A percentile compares a stretch with the other conserved stretches of the same genome.
Evolutionary conservation across 148 eudicot species (phyloP).

Genomic region (Vaccinium myrtillus): DNA sequence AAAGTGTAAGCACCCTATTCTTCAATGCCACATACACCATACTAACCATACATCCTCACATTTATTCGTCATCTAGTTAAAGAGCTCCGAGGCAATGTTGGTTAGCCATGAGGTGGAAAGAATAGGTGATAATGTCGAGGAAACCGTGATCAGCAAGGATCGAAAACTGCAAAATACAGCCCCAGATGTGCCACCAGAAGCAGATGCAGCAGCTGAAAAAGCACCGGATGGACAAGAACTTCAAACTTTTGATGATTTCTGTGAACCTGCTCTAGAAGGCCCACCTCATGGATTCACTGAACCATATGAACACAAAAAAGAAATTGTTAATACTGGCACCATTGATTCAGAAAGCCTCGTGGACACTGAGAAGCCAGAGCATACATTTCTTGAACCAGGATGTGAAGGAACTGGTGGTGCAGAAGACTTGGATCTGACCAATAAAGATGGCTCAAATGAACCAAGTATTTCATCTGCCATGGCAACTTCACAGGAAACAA

Average conservation of each 20-base stretch:
- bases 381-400: background rate
- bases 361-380: constrained; percentile 11
- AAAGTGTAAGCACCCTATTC: background rate
- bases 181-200: constrained; percentile 13
- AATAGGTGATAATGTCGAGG: constrained; percentile 5
- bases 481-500: constrained; percentile 16
- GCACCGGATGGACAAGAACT: background rate
- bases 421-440: constrained; percentile 13
- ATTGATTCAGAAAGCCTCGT: constrained; percentile 3
- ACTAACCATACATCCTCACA: background rate
- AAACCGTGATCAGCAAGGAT: constrained; percentile 5
- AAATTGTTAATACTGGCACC: background rate
- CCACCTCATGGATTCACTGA: background rate
- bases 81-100: constrained; percentile 11
- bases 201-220: constrained; percentile 19
- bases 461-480: background rate
- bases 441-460: constrained; percentile 14
- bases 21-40: background rate
- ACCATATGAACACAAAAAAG: constrained; percentile 3
- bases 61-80: constrained; percentile 12
- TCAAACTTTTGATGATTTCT: constrained; percentile 8
- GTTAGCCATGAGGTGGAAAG: constrained; percentile 11
- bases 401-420: background rate
- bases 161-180: constrained; percentile 8
- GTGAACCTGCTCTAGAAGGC: background rate